Percentiles rank a stretch among this genome's conserved stretches.
Evolutionary conservation across 1,284 basidiomycete genomes (phyloP).

Genomic region (Pisolithus thermaeus): DNA sequence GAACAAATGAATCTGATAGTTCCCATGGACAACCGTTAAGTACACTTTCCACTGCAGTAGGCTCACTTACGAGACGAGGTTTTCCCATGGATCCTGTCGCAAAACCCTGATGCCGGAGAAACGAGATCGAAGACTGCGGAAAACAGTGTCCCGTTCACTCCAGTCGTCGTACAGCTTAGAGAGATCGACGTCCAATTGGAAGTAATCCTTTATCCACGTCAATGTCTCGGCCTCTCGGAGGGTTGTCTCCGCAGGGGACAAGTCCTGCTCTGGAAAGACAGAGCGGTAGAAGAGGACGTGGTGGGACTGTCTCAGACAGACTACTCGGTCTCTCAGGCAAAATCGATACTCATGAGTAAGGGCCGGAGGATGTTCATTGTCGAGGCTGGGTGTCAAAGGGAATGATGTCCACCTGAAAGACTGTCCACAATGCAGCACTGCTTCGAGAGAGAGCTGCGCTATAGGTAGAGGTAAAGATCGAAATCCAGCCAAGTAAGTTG

Average conservation of each 20-base stretch:
- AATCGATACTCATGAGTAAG: slow-evolving; percentile 62
- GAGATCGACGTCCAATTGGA: slow-evolving; percentile 80
- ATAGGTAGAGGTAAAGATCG: slow-evolving; percentile 52
- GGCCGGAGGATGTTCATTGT: slow-evolving; percentile 11
- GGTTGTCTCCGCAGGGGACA: slow-evolving; percentile 27
- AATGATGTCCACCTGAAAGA: slow-evolving; percentile 74
- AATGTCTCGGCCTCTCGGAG: slow-evolving; percentile 58
- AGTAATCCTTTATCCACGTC: slow-evolving; percentile 81
- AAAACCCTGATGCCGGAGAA: slow-evolving; percentile 73
- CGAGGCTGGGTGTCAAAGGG: slow-evolving; percentile 29
- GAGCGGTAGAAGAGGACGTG: slow-evolving; percentile 70
- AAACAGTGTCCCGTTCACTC: slow-evolving; percentile 71
- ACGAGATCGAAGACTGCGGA: slow-evolving; percentile 55
- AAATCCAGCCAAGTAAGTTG: slow-evolving; percentile 38
- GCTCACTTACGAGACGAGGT: slow-evolving; percentile 74
- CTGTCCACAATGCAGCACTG: slow-evolving; percentile 75
- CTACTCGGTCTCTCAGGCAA: slow-evolving; percentile 72
- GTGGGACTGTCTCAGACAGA: slow-evolving; percentile 73
- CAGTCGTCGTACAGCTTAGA: slow-evolving; percentile 76
- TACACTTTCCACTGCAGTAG: slow-evolving; percentile 6
- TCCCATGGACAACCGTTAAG: slow-evolving; percentile 1
- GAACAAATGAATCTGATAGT: slow-evolving; percentile 89
- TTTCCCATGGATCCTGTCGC: slow-evolving; percentile 95
- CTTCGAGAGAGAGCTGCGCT: slow-evolving; percentile 62
- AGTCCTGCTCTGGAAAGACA: slow-evolving; percentile 46